Evolutionary conservation across 1,139 yeast species (phyloP), one percentile per base, ranked within the genome.

Genomic region (Wickerhamiella infanticola): DNA sequence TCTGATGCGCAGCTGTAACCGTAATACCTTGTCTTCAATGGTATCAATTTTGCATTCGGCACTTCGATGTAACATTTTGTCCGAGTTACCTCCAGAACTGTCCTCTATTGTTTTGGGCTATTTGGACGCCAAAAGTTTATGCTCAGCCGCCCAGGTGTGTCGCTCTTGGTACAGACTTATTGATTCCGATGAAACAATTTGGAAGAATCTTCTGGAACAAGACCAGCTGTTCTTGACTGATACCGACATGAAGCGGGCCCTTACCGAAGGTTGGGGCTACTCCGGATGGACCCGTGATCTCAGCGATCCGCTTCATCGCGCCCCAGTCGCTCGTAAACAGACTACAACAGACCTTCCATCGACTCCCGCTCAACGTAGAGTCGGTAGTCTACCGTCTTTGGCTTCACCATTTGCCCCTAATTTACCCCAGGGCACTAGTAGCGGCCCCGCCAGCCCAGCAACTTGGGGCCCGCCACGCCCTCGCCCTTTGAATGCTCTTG

Each of bases 21-120:
- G 95, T 48, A 65, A 75, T 11, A 73, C 86, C 4, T 68, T 90
- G 43, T 81, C 93, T 45, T 73, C 82, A 35, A 64, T 90, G 46
- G 72, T 76, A 37, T 73, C 75, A 24, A 58, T 75, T 8, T 70
- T 90, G 24, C 72, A 74, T 43, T 68, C 69, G 36, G 73, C 80
- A 23, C 70, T 90, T 57, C 74, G 75, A 53, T 73, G 93, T 53
- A 97, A 90, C 58, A 65, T 90, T 40, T 62, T 90, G 11, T 63
- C 77, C 24, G 67, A 73, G 46, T 64, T 90, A 26, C 98, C 99
- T 0, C 59, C 75, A 3, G 97, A 90, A 59, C 68, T 90, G n/a
- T 64, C 86, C 1, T 67, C 74, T 55, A 73, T 77, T 45, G 76
- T 90, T n/a, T 67, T 93, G 46, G 66, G 74, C 2, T 72, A 74